A percentile compares a stretch with the other conserved stretches of the same genome.
These are phyloP conservation scores for Serendipita sp. DNA, from an alignment of 768 basidiomycete species.

Conservation along the genomic window DNA sequence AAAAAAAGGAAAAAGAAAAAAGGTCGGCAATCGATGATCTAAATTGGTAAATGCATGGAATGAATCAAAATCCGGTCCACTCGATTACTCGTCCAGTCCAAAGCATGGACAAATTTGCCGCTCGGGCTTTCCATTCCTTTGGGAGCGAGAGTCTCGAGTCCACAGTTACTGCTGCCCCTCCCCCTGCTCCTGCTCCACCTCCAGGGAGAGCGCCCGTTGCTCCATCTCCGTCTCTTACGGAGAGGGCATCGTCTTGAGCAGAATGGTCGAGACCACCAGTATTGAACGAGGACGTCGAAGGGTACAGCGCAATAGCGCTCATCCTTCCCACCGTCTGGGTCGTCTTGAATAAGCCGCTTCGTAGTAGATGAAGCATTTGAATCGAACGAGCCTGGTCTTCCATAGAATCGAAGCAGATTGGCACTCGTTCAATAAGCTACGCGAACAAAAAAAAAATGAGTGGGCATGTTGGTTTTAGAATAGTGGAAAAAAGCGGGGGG, in stretches of 20 bases:
- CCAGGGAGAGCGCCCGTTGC: neutral
- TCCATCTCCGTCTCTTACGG: neutral
- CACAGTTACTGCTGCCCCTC: neutral
- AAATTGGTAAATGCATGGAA: too few species aligned
- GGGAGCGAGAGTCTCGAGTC: neutral
- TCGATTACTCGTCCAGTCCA: slow-evolving; percentile 4
- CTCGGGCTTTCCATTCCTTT: neutral
- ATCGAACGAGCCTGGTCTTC: neutral
- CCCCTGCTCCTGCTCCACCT: neutral
- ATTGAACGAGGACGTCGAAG: neutral
- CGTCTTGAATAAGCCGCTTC: slow-evolving; percentile 2
- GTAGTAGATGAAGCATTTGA: neutral
- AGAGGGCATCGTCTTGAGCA: too few species aligned
- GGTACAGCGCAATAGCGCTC: neutral
- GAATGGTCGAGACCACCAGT: neutral
- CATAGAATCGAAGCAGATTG: neutral
- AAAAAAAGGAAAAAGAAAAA: too few species aligned
- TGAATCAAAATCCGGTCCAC: neutral
- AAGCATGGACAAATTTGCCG: neutral
- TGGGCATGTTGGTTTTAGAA: too few species aligned
- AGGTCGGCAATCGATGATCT: too few species aligned
- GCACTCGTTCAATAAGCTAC: neutral
- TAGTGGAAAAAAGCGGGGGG: too few species aligned
- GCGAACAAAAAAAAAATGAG: neutral
- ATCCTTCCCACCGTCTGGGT: neutral